Evolutionary conservation across 768 basidiomycete species (phyloP).

Genomic region (Termitomyces sp.): DNA sequence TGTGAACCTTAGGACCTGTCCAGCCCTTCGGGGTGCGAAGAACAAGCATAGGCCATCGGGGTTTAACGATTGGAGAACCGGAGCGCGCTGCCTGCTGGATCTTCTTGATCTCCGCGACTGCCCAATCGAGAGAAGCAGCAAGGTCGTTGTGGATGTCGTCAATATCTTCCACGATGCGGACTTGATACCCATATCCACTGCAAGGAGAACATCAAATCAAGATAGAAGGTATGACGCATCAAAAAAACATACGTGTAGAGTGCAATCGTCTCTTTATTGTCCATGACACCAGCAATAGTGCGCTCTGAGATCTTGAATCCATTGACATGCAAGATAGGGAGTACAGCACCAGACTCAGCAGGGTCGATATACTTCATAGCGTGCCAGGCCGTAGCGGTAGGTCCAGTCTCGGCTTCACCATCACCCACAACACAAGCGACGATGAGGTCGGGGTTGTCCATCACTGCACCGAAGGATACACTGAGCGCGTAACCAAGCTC

Average conservation of each 20-base stretch:
- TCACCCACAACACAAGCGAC: conserved; percentile 84
- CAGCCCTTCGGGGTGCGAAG: conserved; percentile 85
- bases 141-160: conserved; percentile 72
- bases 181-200: conserved; percentile 87
- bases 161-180: conserved; percentile 72
- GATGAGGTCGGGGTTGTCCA: conserved; percentile 88
- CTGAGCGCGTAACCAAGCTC: conserved; percentile 88
- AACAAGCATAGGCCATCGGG: conserved; percentile 88
- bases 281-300: conserved; percentile 89
- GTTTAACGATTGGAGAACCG: conserved; percentile 78
- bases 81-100: conserved; percentile 80
- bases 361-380: conserved; percentile 90
- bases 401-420: conserved; percentile 82
- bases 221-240: neutral
- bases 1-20: conserved; percentile 62
- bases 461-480: conserved; percentile 83
- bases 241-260: conserved; percentile 60
- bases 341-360: conserved; percentile 81
- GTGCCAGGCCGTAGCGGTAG: conserved; percentile 81
- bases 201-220: neutral
- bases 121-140: conserved; percentile 83
- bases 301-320: conserved; percentile 91
- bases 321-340: conserved; percentile 89
- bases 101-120: conserved; percentile 62
- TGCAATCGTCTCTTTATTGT: conserved; percentile 74